These are phyloP conservation scores for Dillenia turbinata DNA, from an alignment of 164 flowering plant species.

Conservation along the genomic window DNA sequence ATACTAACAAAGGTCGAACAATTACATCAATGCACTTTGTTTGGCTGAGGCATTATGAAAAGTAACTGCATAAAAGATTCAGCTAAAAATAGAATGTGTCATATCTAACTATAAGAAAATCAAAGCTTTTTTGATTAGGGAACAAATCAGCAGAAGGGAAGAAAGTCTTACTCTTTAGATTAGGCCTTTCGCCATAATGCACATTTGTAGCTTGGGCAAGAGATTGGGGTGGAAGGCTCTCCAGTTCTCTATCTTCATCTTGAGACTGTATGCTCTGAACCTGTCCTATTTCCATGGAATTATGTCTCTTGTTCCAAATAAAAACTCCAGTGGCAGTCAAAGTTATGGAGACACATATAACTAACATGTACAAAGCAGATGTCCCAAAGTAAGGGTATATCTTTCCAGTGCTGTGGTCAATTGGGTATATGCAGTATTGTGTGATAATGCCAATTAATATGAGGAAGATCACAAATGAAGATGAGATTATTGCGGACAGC, in stretches of 20 bases:
- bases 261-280: conserved; percentile 22
- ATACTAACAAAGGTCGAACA: too few species aligned
- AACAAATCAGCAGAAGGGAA: neutral
- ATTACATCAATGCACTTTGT: too few species aligned
- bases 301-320: conserved; percentile 53
- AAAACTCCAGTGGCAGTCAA: conserved; percentile 37
- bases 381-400: conserved; percentile 28
- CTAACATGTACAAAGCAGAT: conserved; percentile 33
- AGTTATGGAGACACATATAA: conserved; percentile 45
- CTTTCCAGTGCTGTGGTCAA: conserved; percentile 44
- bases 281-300: conserved; percentile 34
- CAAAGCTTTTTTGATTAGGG: too few species aligned
- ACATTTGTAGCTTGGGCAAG: conserved; percentile 47
- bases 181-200: conserved; percentile 65
- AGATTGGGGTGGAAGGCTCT: conserved; percentile 55
- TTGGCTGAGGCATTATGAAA: too few species aligned
- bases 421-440: conserved; percentile 60
- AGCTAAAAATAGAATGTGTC: neutral
- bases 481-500: conserved; percentile 60
- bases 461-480: conserved; percentile 59
- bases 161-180: conserved; percentile 35
- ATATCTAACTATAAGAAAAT: neutral
- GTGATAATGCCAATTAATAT: conserved; percentile 45
- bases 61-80: neutral
- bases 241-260: conserved; percentile 50